Evolutionary conservation across 139 green algal genomes (phyloP).

Genomic region (Micractinium sp.): DNA sequence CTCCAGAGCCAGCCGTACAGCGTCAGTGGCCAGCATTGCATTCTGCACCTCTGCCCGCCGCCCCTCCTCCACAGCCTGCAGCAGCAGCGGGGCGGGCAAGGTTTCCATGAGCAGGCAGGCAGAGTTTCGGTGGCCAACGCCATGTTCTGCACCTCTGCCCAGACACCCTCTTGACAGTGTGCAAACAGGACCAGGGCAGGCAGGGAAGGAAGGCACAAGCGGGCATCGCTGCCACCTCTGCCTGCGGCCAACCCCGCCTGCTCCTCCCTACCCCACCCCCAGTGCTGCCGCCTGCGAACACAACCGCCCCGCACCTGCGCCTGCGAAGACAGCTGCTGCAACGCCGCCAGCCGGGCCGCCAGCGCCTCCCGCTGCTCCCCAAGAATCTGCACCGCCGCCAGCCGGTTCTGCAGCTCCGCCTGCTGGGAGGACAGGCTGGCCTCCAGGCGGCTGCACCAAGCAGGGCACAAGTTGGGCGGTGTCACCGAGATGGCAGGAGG

Average conservation of each 20-base stretch:
- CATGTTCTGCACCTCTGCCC: no score
- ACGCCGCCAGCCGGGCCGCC: not conserved
- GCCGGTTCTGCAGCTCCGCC: not conserved
- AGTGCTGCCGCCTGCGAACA: not conserved
- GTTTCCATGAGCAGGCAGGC: not conserved
- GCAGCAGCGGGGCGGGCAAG: not conserved
- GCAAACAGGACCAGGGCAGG: no score
- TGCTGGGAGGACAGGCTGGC: not conserved
- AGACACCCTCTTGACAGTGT: no score
- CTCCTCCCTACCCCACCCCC: not conserved
- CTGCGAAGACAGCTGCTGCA: conserved; percentile 8
- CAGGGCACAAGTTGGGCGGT: no score
- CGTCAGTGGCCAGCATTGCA: not conserved
- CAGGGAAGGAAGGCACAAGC: no score
- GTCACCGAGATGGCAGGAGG: no score
- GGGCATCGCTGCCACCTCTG: no score
- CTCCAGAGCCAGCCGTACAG: not conserved
- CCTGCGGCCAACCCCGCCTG: no score
- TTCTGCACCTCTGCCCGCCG: not conserved
- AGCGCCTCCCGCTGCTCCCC: not conserved
- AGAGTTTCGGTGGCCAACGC: no score
- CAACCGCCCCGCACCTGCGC: not conserved
- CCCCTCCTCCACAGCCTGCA: not conserved
- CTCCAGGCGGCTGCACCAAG: conserved; percentile 18
- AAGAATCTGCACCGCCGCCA: conserved; percentile 13